Base-by-base conservation (phyloP, 169 alveolate species). In the Sarcocystis neurona region DNA sequence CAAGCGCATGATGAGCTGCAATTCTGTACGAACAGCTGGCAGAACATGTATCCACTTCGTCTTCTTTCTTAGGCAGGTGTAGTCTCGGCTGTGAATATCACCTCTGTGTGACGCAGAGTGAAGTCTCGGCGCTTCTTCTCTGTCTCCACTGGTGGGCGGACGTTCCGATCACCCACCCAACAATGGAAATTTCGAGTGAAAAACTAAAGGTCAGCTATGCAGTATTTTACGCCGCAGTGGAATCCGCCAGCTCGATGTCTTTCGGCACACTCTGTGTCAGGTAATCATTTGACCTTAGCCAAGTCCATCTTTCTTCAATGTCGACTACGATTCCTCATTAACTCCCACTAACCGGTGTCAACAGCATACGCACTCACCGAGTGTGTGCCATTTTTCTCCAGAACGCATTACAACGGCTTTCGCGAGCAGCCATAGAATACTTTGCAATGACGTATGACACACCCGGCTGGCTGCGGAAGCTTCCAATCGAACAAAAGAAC, bases 401-500 rank as follows among this genome's bases (percentile, higher is more conserved):
- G 87, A 50, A 56, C 39, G 87, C 77, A 10, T 58, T 56, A 2
- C 43, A 80, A 60, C 88, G 72, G 2, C 88, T 80, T 53, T 50
- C 88, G 23, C 43, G 56, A 2, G 78, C 79, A 18, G 88, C 70
- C 15, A 34, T 48, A 79, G 63, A 58, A 47, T 39, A 39, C 41
- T 41, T 80, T 10, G 50, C 72, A 34, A 18, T 30, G 78, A 32
- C 43, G 0, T 56, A 80, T 79, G 78, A 60, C 27, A 53, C 44
- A 2, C 56, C 68, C n/a, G 34, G 44, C 1, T 80, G 88, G 79
- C 72, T 80, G 50, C 77, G 37, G 58, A 27, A 41, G 63, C 79
- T 80, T 4, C 88, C 88, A 1, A 5, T 23, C 37, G 47, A 80
- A 0, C 75, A 53, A 41, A 92, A 95, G 75, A 95, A 96, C 92